Evolutionary conservation across 2,329 filamentous ascomycete genomes (phyloP).

Genomic region (Cordyceps militaris): DNA sequence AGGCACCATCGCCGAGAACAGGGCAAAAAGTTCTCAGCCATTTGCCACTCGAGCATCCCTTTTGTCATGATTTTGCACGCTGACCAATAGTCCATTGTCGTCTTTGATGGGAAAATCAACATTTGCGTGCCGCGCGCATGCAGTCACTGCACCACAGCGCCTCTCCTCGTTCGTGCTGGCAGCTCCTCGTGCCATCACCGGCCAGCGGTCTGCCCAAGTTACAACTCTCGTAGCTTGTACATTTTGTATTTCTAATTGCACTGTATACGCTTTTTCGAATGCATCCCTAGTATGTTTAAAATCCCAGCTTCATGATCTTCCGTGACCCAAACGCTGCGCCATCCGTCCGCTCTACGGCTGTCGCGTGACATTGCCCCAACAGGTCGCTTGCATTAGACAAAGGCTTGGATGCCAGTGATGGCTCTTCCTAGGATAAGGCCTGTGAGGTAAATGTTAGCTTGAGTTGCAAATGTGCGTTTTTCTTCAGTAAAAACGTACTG

Average conservation of each 20-base stretch:
- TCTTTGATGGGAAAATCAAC: not conserved
- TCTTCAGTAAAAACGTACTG: conserved; percentile 51
- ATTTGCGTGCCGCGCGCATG: conserved; percentile 7
- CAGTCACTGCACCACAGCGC: not conserved
- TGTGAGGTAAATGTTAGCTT: conserved; percentile 28
- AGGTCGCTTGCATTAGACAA: conserved; percentile 45
- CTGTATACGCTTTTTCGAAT: not conserved
- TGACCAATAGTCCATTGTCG: not conserved
- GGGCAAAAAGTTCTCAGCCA: not conserved
- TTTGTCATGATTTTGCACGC: not conserved
- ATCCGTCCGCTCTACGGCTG: not conserved
- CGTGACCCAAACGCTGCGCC: not conserved
- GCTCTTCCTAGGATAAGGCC: conserved; percentile 62
- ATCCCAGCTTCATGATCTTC: not conserved
- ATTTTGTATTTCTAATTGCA: not conserved
- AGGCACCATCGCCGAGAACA: not conserved
- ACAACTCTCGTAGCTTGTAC: not conserved
- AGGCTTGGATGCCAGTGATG: conserved; percentile 72
- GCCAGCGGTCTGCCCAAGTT: not conserved
- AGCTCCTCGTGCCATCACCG: not conserved
- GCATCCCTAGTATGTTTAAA: not conserved
- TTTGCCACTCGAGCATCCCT: not conserved
- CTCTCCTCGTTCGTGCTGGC: not conserved
- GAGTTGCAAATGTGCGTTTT: not conserved
- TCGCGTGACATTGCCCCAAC: not conserved